phyloP scores from a whole-genome alignment of 768 basidiomycete genomes.

The Tephrocybe sp. region DNA sequence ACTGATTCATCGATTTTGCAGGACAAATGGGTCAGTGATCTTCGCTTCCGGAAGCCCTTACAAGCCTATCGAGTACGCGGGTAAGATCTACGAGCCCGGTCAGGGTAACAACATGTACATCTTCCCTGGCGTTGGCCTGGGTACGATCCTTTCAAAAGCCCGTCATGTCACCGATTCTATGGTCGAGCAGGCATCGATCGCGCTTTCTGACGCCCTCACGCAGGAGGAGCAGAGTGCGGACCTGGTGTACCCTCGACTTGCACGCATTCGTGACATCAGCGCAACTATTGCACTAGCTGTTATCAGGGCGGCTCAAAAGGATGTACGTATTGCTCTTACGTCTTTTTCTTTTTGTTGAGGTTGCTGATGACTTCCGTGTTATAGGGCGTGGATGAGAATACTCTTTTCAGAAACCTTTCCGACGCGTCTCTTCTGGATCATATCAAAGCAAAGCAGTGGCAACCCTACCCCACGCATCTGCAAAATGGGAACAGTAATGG shows the following conservation, averaged over 20 bases:
- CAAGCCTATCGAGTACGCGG: conserved; percentile 46
- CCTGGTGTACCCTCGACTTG: conserved; percentile 69
- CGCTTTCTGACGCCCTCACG: conserved; percentile 57
- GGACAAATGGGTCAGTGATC: conserved; percentile 65
- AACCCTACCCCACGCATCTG: conserved; percentile 31
- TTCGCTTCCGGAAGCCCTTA: conserved; percentile 80
- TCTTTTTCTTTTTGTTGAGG: not conserved
- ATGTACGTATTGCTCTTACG: conserved; percentile 36
- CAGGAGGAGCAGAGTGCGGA: conserved; percentile 52
- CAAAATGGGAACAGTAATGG: conserved; percentile 1
- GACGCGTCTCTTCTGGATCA: conserved; percentile 48
- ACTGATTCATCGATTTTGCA: conserved; percentile 18
- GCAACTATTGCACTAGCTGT: conserved; percentile 62
- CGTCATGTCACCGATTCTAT: conserved; percentile 64
- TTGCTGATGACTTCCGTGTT: not conserved
- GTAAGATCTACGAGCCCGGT: conserved; percentile 56
- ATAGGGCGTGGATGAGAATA: conserved; percentile 46
- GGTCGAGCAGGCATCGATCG: conserved; percentile 66
- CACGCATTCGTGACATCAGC: conserved; percentile 66
- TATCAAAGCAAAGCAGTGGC: conserved; percentile 59
- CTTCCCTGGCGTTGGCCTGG: conserved; percentile 63
- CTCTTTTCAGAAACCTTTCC: conserved; percentile 44
- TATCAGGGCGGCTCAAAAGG: conserved; percentile 61
- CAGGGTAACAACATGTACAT: conserved; percentile 86
- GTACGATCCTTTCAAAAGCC: conserved; percentile 57